A percentile compares a stretch with the other conserved stretches of the same genome.
Conservation (phyloP, 495 filamentous ascomycete genomes). For the Hypoxylon rickii region DNA sequence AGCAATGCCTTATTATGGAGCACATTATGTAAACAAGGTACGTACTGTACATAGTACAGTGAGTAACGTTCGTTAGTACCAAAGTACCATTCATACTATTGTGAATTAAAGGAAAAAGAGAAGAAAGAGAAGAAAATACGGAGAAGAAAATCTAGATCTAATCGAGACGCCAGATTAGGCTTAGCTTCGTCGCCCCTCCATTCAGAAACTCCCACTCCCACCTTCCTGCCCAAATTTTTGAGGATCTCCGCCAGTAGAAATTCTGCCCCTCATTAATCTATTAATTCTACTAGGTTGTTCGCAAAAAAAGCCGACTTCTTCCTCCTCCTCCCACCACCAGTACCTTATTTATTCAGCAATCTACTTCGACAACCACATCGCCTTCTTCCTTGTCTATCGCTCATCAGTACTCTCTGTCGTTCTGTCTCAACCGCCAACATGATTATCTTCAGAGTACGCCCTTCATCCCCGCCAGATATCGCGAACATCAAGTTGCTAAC, state of each 20-base stretch:
- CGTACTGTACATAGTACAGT: not conserved
- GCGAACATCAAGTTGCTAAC: constrained; percentile 17
- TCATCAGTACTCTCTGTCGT: constrained; percentile 14
- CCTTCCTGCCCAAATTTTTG: constrained; percentile 44
- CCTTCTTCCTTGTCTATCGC: constrained; percentile 26
- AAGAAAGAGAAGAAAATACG: constrained; percentile 12
- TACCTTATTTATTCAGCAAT: constrained; percentile 8
- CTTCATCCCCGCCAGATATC: not conserved
- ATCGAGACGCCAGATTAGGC: constrained; percentile 8
- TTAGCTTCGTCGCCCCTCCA: constrained; percentile 39
- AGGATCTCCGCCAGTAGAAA: constrained; percentile 34
- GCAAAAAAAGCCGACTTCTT: constrained; percentile 41
- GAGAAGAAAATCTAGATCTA: constrained; percentile 34
- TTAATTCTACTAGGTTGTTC: too few relatives aligned
- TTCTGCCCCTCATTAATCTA: constrained; percentile 41
- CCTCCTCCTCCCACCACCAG: constrained; percentile 28
- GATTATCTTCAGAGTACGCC: constrained; percentile 85
- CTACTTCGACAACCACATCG: constrained; percentile 18
- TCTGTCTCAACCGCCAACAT: constrained; percentile 60
- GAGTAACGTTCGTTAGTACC: too few relatives aligned
- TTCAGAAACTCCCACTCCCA: constrained; percentile 40
- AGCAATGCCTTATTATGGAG: too few relatives aligned
- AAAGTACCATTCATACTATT: too few relatives aligned
- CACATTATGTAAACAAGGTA: too few relatives aligned
- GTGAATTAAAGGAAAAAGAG: too few relatives aligned